phyloP scores from a whole-genome alignment of 768 basidiomycete genomes.

The Auricularia auricula-judae region DNA sequence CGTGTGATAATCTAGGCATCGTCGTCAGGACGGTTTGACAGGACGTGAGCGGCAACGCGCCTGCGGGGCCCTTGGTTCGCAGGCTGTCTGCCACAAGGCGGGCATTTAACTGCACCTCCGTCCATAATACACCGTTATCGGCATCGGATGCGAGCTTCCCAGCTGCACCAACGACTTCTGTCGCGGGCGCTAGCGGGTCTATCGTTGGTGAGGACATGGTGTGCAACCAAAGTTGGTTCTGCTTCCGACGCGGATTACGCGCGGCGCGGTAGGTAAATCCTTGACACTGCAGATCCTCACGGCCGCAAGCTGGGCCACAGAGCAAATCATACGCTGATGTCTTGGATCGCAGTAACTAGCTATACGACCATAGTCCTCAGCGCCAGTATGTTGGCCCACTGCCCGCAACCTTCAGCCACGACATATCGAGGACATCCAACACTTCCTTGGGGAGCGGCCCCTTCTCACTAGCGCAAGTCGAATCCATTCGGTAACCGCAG shows the following conservation, averaged over 20 bases:
- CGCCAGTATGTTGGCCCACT: slow-evolving; percentile 29
- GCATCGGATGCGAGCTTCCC: not conserved
- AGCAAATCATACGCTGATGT: no score
- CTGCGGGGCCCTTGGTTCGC: slow-evolving; percentile 41
- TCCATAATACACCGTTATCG: slow-evolving; percentile 29
- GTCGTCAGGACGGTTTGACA: not conserved
- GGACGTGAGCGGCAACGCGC: slow-evolving; percentile 13
- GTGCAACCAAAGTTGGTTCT: not conserved
- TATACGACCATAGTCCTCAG: slow-evolving; percentile 7
- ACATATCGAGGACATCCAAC: slow-evolving; percentile 38
- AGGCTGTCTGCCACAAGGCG: slow-evolving; percentile 53
- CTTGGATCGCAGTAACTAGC: no score
- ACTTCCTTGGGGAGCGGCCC: slow-evolving; percentile 45
- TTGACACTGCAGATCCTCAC: not conserved
- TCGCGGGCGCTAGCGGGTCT: not conserved
- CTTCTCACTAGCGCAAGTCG: slow-evolving; percentile 23
- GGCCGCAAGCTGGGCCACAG: no score
- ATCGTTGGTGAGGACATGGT: not conserved
- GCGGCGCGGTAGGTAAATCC: not conserved
- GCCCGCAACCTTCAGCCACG: slow-evolving; percentile 29
- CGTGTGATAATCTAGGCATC: slow-evolving; percentile 47
- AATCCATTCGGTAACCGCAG: not conserved
- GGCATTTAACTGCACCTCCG: slow-evolving; percentile 37
- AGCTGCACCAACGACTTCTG: not conserved
- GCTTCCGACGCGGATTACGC: not conserved